Evolutionary conservation across 202 grass and related monocot genomes (phyloP).

Genomic region (Setaria italica): DNA sequence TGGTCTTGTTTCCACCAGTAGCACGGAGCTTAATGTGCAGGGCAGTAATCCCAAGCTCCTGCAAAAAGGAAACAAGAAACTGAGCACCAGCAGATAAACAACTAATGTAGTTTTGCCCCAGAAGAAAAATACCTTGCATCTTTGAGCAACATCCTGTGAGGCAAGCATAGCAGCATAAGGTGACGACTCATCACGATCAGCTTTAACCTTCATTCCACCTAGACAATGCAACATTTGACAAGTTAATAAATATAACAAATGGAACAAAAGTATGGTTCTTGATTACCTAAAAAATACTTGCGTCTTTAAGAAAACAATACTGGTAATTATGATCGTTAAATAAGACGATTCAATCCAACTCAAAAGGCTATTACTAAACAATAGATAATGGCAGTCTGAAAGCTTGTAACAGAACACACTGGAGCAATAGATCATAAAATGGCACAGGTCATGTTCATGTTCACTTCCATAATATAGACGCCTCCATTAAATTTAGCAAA

Average conservation of each 20-base stretch:
- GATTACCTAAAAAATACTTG: neutral
- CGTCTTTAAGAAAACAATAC: neutral
- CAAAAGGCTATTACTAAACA: neutral
- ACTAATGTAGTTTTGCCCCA: neutral
- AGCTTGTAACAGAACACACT: neutral
- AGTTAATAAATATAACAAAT: neutral
- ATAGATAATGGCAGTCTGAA: neutral
- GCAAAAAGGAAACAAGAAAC: neutral
- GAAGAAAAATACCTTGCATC: slow-evolving; percentile 67
- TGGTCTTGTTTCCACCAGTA: slow-evolving; percentile 90
- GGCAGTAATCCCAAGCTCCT: slow-evolving; percentile 84
- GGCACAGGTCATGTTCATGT: too few relatives aligned
- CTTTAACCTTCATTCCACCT: slow-evolving; percentile 93
- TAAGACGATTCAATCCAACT: slow-evolving; percentile 9
- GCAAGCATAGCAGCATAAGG: slow-evolving; percentile 92
- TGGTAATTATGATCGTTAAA: neutral
- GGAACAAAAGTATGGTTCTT: neutral
- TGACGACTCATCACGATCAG: slow-evolving; percentile 83
- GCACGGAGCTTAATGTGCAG: slow-evolving; percentile 82
- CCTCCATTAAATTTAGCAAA: slow-evolving; percentile 38
- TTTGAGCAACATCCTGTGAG: slow-evolving; percentile 73
- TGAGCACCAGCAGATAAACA: neutral
- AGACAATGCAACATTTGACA: slow-evolving; percentile 15
- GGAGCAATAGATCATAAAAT: too few relatives aligned
- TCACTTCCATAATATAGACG: slow-evolving; percentile 43